Evolutionary conservation across 139 green algal species (phyloP), one percentile per base, ranked within the genome.

Genomic region (Coelastrella sp.): DNA sequence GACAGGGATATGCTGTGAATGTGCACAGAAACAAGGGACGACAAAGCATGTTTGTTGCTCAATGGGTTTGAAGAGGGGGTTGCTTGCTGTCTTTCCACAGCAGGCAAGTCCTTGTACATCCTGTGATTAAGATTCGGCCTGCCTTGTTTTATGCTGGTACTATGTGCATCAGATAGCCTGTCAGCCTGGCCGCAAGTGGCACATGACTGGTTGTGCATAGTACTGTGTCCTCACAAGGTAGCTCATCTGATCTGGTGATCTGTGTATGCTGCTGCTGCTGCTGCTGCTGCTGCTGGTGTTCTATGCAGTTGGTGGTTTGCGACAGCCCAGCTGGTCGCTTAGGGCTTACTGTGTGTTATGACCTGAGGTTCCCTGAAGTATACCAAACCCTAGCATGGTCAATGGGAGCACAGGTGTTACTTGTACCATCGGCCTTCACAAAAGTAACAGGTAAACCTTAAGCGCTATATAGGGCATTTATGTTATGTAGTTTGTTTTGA

Each of bases 281-380:
- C 11, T 86, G 81, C 23, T 75, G 61, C 81, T 61, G 10, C 56
- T 89, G 32, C 0, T 47, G 32, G 32, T 47, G 32, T 47, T 47
- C 32, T 47, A 47, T 47, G 57, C 92, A 96, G 92, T 79, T 99
- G 19, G 94, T 98, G 3, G 92, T 91, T 0, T 97, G 93, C 58
- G 94, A 98, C 92, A 96, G 91, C 17, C 97, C 97, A 5, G 95
- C 93, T 0, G 98, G 98, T 3, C 78, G 89, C 2, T 89, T 99
- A 68, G 98, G 96, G 17, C 90, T 99, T 8, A 98, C 93, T 57
- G 91, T 97, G 0, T 99, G 98, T 93, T 99, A 99, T 89, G 98
- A 99, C 91, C 87, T 99, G 64, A 93, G 98, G 4, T 99, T 99
- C 81, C 98, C 98, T 5, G 93, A 98, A 85, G 54, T 99, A 66